phyloP scores from a whole-genome alignment of 1,284 basidiomycete genomes.

The Moniliella sp. region DNA sequence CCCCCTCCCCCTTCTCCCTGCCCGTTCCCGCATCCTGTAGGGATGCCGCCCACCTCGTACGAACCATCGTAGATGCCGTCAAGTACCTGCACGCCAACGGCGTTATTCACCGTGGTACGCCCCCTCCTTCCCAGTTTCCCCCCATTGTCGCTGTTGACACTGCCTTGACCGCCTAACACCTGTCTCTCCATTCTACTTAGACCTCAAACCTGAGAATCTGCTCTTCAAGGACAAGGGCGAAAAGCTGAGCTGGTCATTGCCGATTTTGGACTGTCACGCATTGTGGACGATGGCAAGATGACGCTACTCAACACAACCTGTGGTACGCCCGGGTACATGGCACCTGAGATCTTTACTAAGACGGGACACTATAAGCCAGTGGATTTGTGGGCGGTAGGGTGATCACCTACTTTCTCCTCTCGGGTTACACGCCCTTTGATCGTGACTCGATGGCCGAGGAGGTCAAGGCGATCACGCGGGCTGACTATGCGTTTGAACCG shows the following conservation, averaged over 20 bases:
- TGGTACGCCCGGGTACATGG: conserved; percentile 84
- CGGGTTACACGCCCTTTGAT: conserved; percentile 31
- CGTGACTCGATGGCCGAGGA: conserved; percentile 28
- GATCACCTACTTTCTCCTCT: conserved; percentile 28
- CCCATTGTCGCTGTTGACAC: too few relatives aligned
- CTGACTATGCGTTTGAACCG: conserved; percentile 29
- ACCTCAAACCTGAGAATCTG: conserved; percentile 90
- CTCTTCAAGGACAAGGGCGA: conserved; percentile 74
- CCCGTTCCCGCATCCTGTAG: too few relatives aligned
- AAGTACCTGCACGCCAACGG: conserved; percentile 75
- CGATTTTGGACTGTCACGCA: conserved; percentile 68
- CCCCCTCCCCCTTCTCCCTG: too few relatives aligned
- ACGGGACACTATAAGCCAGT: conserved; percentile 78
- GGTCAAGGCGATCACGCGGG: conserved; percentile 30
- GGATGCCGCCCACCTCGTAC: conserved; percentile 74
- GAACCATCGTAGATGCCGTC: conserved; percentile 66
- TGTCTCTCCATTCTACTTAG: too few relatives aligned
- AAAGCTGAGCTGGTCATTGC: conserved; percentile 85
- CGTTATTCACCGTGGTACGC: conserved; percentile 91
- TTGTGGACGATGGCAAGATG: conserved; percentile 75
- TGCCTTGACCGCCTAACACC: too few relatives aligned
- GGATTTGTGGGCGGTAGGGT: conserved; percentile 29
- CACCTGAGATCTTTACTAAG: conserved; percentile 91
- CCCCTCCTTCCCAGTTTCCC: too few relatives aligned
- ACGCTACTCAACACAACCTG: conserved; percentile 78